phyloP scores from a whole-genome alignment of 1,284 basidiomycete genomes.

The Ceratobasidium theobromae region DNA sequence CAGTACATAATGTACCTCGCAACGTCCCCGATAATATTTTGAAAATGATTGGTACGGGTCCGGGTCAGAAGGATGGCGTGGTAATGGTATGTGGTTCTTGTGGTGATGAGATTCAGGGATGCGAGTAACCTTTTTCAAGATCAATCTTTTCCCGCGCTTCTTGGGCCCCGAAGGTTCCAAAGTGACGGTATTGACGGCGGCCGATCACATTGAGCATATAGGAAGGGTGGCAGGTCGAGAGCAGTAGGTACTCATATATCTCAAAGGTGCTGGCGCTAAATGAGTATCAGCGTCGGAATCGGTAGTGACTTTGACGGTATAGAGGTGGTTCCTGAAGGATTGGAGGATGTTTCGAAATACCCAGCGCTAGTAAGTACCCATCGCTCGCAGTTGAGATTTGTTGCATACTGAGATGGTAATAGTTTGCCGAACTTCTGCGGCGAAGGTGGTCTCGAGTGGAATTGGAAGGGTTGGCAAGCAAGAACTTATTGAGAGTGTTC shows the following conservation, averaged over 20 bases:
- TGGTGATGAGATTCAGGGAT: neutral
- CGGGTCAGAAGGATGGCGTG: conserved; percentile 72
- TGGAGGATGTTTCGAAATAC: conserved; percentile 74
- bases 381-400: neutral
- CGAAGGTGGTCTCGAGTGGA: conserved; percentile 82
- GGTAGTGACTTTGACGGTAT: conserved; percentile 84
- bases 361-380: conserved; percentile 63
- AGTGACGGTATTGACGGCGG: conserved; percentile 60
- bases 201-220: conserved; percentile 87
- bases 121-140: conserved; percentile 46
- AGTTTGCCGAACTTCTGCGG: conserved; percentile 80
- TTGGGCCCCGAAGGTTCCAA: conserved; percentile 64
- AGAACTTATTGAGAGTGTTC: conserved; percentile 79
- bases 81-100: conserved; percentile 69
- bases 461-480: conserved; percentile 77
- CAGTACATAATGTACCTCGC: conserved; percentile 65
- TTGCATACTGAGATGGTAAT: neutral
- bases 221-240: conserved; percentile 69
- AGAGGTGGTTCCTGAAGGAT: conserved; percentile 50
- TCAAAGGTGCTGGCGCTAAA: conserved; percentile 35
- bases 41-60: conserved; percentile 59
- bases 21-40: conserved; percentile 77
- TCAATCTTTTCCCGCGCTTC: conserved; percentile 73
- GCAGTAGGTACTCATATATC: conserved; percentile 58
- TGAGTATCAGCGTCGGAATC: conserved; percentile 49